Base-by-base conservation (phyloP, 179 eudicot genomes). In the Spergularia azorica region DNA sequence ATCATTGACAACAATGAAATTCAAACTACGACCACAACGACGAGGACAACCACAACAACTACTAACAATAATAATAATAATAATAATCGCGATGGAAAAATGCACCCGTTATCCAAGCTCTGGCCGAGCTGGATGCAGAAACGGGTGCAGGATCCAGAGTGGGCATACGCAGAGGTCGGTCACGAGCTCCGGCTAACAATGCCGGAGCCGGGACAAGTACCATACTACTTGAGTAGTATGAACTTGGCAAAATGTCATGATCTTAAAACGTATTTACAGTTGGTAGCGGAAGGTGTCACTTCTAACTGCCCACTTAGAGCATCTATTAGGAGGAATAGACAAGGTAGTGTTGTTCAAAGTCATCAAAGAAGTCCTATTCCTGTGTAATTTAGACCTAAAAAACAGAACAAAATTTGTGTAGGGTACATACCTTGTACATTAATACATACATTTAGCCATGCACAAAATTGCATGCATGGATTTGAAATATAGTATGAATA, bases 81-180 rank as follows among this genome's bases (percentile, higher is more conserved):
- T 3, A 15, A 10, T 12, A 21, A 6, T 17, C 2, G 20, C 3
- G 36, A 3, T 1, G 26, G 15, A 6, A 67, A 74, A 73, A 0
- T 59, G 38, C 57, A 67, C 46, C 38, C 54, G 11, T 51, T 59
- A 17, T 48, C 21, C 4, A 50, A 64, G 16, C 48, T 66, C 5
- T 73, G 76, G 68, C 57, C 68, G 17, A 73, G 43, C 5, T 85
- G 88, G 88, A 5, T 83, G 2, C 79, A 80, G 55, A 76, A 69
- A 52, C 68, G 79, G 48, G 83, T 76, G 65, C 79, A 70, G 21
- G 77, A 80, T 36, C 81, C 79, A 3, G 83, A 78, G 26, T 83
- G 84, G 88, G 81, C 60, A 16, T 86, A 86, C 63, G 86, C 83
- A 0, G 86, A 86, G 77, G 86, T 86, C 43, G 88, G 88, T 3